These are phyloP conservation scores for Neurospora sp. DNA, from an alignment of 495 filamentous ascomycete genomes.

Conservation along the genomic window DNA sequence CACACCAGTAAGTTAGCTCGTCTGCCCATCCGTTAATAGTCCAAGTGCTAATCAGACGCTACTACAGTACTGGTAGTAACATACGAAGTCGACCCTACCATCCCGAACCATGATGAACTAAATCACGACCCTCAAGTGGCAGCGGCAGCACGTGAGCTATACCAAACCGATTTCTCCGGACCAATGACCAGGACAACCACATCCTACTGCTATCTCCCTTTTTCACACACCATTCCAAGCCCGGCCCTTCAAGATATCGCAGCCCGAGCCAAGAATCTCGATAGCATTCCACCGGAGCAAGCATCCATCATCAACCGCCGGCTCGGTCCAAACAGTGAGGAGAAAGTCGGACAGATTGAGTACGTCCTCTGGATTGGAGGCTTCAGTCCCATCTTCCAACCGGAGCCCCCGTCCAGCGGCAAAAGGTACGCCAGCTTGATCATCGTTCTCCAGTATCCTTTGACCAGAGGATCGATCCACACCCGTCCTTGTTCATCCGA, in stretches of 20 bases:
- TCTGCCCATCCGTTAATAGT: background rate
- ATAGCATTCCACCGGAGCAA: conserved; percentile 2
- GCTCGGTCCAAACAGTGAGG: conserved; percentile 16
- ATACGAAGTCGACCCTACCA: conserved; percentile 37
- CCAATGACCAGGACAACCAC: conserved; percentile 6
- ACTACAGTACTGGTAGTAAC: conserved; percentile 32
- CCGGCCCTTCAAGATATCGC: conserved; percentile 6
- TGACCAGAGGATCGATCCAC: conserved; percentile 39
- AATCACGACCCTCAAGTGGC: conserved; percentile 4
- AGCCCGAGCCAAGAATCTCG: background rate
- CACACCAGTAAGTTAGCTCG: conserved; percentile 32
- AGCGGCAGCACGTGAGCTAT: conserved; percentile 12
- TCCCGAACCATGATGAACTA: conserved; percentile 32
- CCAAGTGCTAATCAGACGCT: background rate
- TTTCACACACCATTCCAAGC: conserved; percentile 25
- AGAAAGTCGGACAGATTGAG: conserved; percentile 38
- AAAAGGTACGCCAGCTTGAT: conserved; percentile 44
- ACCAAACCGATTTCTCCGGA: conserved; percentile 5
- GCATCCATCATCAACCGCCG: conserved; percentile 18
- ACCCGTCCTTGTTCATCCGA: conserved; percentile 16
- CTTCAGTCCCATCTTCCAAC: conserved; percentile 33
- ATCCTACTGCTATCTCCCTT: conserved; percentile 34
- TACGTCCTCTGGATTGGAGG: conserved; percentile 42
- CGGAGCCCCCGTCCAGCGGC: conserved; percentile 13
- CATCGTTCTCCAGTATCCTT: conserved; percentile 46